These are phyloP conservation scores for Lactarius indigo DNA, from an alignment of 768 basidiomycete genomes.

Conservation along the genomic window DNA sequence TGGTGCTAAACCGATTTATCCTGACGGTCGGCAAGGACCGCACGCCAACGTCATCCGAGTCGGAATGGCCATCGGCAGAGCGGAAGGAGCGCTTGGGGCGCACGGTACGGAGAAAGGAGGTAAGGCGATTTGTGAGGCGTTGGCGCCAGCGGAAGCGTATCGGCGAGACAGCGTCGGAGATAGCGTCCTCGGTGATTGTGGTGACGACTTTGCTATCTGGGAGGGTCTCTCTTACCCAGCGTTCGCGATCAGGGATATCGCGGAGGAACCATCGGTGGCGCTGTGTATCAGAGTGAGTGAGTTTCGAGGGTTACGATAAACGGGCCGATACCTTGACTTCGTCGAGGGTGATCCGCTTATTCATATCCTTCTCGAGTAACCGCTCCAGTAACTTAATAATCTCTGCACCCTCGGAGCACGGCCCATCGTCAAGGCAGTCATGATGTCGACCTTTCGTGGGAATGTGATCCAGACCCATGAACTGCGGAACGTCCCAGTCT, in stretches of 20 bases:
- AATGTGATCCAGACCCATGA: slow-evolving; percentile 70
- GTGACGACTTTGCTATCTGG: slow-evolving; percentile 47
- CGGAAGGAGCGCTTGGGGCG: slow-evolving; percentile 36
- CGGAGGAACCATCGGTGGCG: slow-evolving; percentile 60
- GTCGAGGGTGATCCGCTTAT: slow-evolving; percentile 69
- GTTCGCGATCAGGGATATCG: slow-evolving; percentile 60
- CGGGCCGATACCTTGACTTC: slow-evolving; percentile 70
- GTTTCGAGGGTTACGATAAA: not conserved
- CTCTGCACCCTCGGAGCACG: slow-evolving; percentile 48
- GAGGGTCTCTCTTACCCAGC: slow-evolving; percentile 68
- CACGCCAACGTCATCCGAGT: slow-evolving; percentile 26
- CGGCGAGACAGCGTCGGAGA: slow-evolving; percentile 65
- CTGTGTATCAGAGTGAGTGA: slow-evolving; percentile 35
- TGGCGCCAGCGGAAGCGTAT: slow-evolving; percentile 62
- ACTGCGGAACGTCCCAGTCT: slow-evolving; percentile 63
- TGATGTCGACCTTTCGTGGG: slow-evolving; percentile 62
- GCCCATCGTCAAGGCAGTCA: slow-evolving; percentile 28
- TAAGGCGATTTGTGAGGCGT: slow-evolving; percentile 42
- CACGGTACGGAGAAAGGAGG: slow-evolving; percentile 47
- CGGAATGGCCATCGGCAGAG: slow-evolving; percentile 23
- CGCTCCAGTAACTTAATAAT: slow-evolving; percentile 70
- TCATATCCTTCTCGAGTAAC: slow-evolving; percentile 78
- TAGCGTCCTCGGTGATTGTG: slow-evolving; percentile 72
- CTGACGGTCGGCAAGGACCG: slow-evolving; percentile 17
- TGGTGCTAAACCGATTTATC: slow-evolving; percentile 13